These are phyloP conservation scores for Quercus rubra DNA, from an alignment of 306 rosid species.

Conservation along the genomic window DNA sequence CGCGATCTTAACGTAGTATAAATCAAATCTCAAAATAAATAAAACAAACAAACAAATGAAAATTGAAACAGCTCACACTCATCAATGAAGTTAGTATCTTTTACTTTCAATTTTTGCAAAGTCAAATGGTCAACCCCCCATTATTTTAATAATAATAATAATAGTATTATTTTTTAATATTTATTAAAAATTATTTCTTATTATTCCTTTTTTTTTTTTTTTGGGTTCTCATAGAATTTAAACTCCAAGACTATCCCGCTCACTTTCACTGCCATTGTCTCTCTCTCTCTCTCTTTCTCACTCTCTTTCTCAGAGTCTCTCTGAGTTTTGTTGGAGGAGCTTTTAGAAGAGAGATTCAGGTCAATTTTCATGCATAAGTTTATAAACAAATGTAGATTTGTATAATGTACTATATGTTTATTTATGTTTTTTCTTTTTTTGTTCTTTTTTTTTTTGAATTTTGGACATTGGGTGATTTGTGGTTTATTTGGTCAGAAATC, in stretches of 20 bases:
- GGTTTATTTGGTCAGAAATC: background rate
- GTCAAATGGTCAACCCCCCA: slow-evolving; percentile 12
- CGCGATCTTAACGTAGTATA: background rate
- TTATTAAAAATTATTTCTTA: background rate
- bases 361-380: slow-evolving; percentile 19
- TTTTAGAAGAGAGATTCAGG: slow-evolving; percentile 46
- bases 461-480: background rate
- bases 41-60: background rate
- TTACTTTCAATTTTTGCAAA: background rate
- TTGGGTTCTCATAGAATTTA: background rate
- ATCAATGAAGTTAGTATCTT: background rate
- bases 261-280: background rate
- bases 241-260: slow-evolving; percentile 20
- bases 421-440: background rate
- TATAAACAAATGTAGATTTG: background rate
- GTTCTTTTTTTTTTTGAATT: background rate
- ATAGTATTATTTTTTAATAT: background rate
- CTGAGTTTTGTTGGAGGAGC: slow-evolving; percentile 33
- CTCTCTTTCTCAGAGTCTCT: slow-evolving; percentile 21
- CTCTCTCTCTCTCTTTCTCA: background rate
- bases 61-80: too few species aligned
- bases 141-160: background rate
- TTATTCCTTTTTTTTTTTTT: background rate
- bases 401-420: background rate
- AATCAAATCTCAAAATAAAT: background rate